Percentiles rank a stretch among this genome's conserved stretches.
Conservation (phyloP, 1,284 basidiomycete species). For the Phellopilus nigrolimitatus region DNA sequence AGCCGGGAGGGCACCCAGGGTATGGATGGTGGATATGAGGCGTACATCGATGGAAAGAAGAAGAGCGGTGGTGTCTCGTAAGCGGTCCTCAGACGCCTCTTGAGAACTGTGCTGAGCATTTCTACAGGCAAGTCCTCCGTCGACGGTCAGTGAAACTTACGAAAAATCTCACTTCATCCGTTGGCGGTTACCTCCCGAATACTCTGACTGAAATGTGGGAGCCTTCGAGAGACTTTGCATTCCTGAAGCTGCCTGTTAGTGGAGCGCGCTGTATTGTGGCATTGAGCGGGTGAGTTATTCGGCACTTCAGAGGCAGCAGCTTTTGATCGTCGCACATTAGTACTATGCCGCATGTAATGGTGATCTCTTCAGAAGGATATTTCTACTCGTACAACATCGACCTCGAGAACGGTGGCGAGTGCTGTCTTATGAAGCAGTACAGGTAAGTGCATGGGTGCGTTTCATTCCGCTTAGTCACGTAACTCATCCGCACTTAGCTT, state of each 20-base stretch:
- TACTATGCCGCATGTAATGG: slow-evolving; percentile 95
- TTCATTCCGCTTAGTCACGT: background rate
- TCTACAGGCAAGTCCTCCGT: slow-evolving; percentile 46
- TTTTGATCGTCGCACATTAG: slow-evolving; percentile 34
- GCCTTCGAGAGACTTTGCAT: slow-evolving; percentile 92
- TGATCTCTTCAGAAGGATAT: slow-evolving; percentile 91
- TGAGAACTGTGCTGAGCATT: slow-evolving; percentile 3
- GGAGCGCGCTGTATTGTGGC: slow-evolving; percentile 83
- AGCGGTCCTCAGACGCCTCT: slow-evolving; percentile 23
- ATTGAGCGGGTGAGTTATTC: slow-evolving; percentile 65
- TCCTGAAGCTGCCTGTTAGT: slow-evolving; percentile 78
- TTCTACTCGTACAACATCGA: slow-evolving; percentile 97
- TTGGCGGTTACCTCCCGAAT: slow-evolving; percentile 89
- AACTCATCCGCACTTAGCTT: slow-evolving; percentile 4
- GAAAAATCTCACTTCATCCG: slow-evolving; percentile 73
- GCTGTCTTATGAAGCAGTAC: slow-evolving; percentile 91
- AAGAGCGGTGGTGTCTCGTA: slow-evolving; percentile 48
- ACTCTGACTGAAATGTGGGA: slow-evolving; percentile 97
- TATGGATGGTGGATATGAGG: slow-evolving; percentile 70
- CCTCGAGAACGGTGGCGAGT: slow-evolving; percentile 94
- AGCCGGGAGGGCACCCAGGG: slow-evolving; percentile 52
- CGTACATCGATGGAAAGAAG: slow-evolving; percentile 69
- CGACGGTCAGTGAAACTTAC: slow-evolving; percentile 75
- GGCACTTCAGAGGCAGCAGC: background rate
- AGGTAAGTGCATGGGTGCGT: slow-evolving; percentile 41